These are phyloP conservation scores for Plasmodium falciparum DNA, from an alignment of 169 alveolate species.

Conservation along the genomic window DNA sequence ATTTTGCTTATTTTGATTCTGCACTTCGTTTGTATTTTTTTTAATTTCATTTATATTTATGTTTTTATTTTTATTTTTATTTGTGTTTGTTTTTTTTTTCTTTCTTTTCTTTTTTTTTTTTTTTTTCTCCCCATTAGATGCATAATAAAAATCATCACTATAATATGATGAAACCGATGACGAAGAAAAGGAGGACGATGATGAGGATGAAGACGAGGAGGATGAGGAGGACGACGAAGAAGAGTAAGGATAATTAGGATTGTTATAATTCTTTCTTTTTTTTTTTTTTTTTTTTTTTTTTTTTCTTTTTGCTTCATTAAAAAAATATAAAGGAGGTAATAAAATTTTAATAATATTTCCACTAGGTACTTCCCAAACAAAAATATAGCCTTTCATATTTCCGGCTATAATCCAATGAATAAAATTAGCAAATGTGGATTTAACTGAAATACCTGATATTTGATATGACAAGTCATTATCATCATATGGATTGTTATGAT, in stretches of 20 bases:
- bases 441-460: slow-evolving; percentile 65
- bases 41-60: neutral
- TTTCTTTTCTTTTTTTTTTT: neutral
- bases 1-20: neutral
- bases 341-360: slow-evolving; percentile 62
- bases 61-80: neutral
- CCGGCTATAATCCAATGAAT: slow-evolving; percentile 77
- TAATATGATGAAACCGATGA: no score
- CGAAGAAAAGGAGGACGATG: no score
- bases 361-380: slow-evolving; percentile 78
- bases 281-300: neutral
- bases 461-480: slow-evolving; percentile 67
- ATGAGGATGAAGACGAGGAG: no score
- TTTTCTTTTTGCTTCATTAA: slow-evolving; percentile 20
- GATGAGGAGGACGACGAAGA: no score
- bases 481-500: neutral
- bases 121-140: neutral
- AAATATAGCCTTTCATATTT: slow-evolving; percentile 70
- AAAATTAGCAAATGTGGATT: slow-evolving; percentile 76
- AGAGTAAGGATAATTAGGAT: neutral
- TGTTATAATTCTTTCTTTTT: neutral
- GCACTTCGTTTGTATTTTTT: neutral
- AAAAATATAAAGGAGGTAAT: slow-evolving; percentile 30
- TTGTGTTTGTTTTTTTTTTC: neutral
- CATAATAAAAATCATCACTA: no score